Base-by-base conservation (phyloP, 129 eudicot species). In the Gnaphalium uliginosum region DNA sequence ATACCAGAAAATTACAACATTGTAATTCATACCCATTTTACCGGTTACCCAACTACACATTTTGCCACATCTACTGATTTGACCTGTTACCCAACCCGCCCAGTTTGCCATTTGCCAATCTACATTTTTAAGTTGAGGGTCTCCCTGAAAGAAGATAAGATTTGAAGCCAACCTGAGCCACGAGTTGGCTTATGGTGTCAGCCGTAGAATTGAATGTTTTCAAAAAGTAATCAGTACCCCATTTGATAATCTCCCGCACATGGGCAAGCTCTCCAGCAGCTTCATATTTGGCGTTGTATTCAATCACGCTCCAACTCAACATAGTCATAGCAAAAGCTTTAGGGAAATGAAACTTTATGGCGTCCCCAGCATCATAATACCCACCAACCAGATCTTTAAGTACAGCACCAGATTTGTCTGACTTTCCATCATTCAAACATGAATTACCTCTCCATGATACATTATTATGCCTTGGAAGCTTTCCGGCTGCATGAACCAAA, bases 271-370 rank as follows among this genome's bases (percentile, higher is more conserved):
- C 98, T 51, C 96, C 96, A 2, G 92, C 98, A 71, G 96, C 91
- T 89, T 93, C 96, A 71, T 86, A 93, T 76, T 93, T 93, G 41
- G 89, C 96, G 60, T 87, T 88, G 78, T 93, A 93, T 66, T 93
- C 98, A 2, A 93, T 90, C 78, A 90, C 96, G 70, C 98, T 90
- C 98, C 98, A 93, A 81, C 98, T 93, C 89, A 93, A 79, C 96
- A 93, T 85, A 67, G 98, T 93, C 92, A 93, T 86, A 13, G 98
- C 96, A 85, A 90, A 93, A 59, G 98, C 83, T 43, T 71, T 72
- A 18, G 98, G 98, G 81, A 93, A 93, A 68, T 93, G 88, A 80
- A 88, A 93, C 83, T 93, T 93, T 30, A 93, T 93, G 11, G 96
- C 92, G 79, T 93, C 98, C 24, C 98, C 98, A 2, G 98, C 98